Conservation (phyloP, 352 stramenopile genomes). For the Globisporangium middletonii region DNA sequence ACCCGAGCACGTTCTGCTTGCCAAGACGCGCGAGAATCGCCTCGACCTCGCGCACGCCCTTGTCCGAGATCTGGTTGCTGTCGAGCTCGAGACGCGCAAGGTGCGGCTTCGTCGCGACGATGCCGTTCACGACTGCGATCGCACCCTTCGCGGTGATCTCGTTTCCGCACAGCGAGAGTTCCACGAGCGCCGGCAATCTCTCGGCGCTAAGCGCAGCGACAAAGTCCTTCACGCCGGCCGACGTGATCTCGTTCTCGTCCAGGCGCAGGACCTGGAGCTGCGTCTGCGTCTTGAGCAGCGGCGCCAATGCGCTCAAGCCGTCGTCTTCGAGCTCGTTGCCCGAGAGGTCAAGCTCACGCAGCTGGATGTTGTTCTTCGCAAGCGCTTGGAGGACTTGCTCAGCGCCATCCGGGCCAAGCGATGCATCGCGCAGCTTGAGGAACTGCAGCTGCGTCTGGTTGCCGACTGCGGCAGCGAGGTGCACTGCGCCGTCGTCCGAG, state of each 20-base stretch:
- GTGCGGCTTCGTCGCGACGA: constrained; percentile 35
- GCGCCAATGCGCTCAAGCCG: constrained; percentile 51
- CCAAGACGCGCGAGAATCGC: constrained; percentile 32
- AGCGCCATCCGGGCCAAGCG: constrained; percentile 75
- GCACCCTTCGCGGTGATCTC: constrained; percentile 73
- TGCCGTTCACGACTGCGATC: constrained; percentile 40
- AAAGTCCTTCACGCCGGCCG: constrained; percentile 38
- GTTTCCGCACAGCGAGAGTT: constrained; percentile 63
- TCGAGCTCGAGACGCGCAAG: constrained; percentile 55
- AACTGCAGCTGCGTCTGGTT: constrained; percentile 59
- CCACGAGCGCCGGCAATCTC: constrained; percentile 30
- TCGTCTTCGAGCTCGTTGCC: constrained; percentile 85
- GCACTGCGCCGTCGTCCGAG: constrained; percentile 54
- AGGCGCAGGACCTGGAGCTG: constrained; percentile 55
- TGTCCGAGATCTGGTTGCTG: constrained; percentile 71
- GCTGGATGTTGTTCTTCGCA: constrained; percentile 42
- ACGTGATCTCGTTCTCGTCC: constrained; percentile 83
- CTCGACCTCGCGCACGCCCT: constrained; percentile 43
- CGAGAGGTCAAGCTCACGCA: constrained; percentile 84
- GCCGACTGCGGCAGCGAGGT: constrained; percentile 66
- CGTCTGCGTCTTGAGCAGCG: constrained; percentile 49
- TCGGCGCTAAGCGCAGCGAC: constrained; percentile 19
- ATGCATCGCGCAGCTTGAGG: constrained; percentile 89
- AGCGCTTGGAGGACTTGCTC: constrained; percentile 65
- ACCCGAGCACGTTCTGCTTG: constrained; percentile 52